A percentile compares a stretch with the other conserved stretches of the same genome.
Evolutionary conservation across 441 rosid genomes (phyloP).

Genomic region (Hypseocharis bilobata): DNA sequence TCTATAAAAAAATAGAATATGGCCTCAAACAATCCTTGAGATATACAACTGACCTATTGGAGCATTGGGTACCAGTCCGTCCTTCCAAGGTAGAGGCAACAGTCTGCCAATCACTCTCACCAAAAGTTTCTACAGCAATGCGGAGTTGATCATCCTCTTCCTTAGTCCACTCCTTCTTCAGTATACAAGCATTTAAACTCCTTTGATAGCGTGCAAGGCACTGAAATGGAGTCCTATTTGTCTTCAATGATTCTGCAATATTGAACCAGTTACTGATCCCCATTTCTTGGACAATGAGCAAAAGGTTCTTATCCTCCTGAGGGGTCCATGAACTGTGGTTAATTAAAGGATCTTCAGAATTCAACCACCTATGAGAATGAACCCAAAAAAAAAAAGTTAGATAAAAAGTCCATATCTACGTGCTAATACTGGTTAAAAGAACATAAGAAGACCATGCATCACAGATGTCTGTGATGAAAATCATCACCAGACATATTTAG

Average conservation of each 20-base stretch:
- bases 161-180: conserved; percentile 64
- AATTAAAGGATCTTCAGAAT: conserved; percentile 67
- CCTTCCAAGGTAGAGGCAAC: conserved; percentile 61
- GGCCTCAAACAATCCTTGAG: conserved; percentile 1
- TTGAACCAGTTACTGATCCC: conserved; percentile 63
- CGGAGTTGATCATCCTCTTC: conserved; percentile 82
- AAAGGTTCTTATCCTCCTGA: conserved; percentile 62
- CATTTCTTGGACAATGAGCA: conserved; percentile 45
- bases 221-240: conserved; percentile 72
- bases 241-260: conserved; percentile 56
- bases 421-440: no score
- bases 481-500: conserved; percentile 26
- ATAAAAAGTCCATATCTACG: neutral
- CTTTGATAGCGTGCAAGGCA: conserved; percentile 80
- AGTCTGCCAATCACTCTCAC: conserved; percentile 70
- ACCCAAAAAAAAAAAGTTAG: conserved; percentile 9
- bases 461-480: conserved; percentile 24
- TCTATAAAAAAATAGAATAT: neutral
- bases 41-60: conserved; percentile 58
- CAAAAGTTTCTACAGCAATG: conserved; percentile 51
- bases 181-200: conserved; percentile 57
- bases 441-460: neutral
- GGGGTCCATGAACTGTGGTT: conserved; percentile 54
- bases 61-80: conserved; percentile 81
- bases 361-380: conserved; percentile 62